phyloP scores from a whole-genome alignment of 805 yeast species.

The Spathaspora boniae region DNA sequence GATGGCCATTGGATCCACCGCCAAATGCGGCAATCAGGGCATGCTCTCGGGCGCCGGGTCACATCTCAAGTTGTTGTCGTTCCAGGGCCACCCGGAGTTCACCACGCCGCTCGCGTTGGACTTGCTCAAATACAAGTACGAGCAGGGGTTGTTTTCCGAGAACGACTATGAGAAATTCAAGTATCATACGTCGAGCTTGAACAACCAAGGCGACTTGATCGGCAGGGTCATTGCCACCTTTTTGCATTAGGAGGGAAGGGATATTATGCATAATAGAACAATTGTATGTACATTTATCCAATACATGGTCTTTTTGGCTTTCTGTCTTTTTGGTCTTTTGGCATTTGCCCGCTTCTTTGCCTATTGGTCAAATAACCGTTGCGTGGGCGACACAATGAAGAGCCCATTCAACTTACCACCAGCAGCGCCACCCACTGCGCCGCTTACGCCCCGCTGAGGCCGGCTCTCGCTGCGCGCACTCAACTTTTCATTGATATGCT shows the following conservation, averaged over 20 bases:
- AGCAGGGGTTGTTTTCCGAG: slow-evolving; percentile 18
- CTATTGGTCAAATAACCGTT: slow-evolving; percentile 18
- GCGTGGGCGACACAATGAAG: slow-evolving; percentile 32
- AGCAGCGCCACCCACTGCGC: slow-evolving; percentile 1
- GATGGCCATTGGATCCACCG: slow-evolving; percentile 48
- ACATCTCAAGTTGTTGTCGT: slow-evolving; percentile 50
- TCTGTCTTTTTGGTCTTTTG: no score
- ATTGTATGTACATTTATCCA: not conserved
- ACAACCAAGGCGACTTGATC: slow-evolving; percentile 39
- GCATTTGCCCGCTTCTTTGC: no score
- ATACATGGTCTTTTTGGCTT: not conserved
- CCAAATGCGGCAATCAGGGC: slow-evolving; percentile 64
- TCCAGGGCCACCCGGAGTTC: slow-evolving; percentile 94
- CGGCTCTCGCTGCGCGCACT: slow-evolving; percentile 19
- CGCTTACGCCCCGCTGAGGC: not conserved
- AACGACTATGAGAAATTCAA: slow-evolving; percentile 24
- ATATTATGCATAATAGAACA: not conserved
- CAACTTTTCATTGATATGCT: slow-evolving; percentile 31
- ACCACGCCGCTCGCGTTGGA: slow-evolving; percentile 27
- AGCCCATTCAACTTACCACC: slow-evolving; percentile 41
- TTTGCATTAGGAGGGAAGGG: not conserved
- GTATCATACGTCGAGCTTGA: slow-evolving; percentile 25
- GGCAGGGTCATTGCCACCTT: slow-evolving; percentile 30
- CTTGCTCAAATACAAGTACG: slow-evolving; percentile 18
- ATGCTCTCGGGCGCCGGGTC: slow-evolving; percentile 41